Conservation (phyloP, 805 yeast genomes). For the Clavispora asparagi region DNA sequence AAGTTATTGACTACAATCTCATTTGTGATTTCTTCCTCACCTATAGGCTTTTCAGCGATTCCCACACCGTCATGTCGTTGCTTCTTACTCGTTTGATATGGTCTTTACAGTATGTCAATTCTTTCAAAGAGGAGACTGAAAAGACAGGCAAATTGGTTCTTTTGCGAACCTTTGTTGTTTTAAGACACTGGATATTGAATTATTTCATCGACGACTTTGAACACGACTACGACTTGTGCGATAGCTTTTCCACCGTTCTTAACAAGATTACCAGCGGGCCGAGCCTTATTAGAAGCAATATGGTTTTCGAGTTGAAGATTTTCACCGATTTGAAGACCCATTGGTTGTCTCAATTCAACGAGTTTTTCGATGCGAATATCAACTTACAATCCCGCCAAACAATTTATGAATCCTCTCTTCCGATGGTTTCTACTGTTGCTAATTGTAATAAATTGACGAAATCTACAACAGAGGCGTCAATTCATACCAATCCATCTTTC, state of each 20-base stretch:
- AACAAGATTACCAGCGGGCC: conserved; percentile 35
- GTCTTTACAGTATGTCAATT: conserved; percentile 50
- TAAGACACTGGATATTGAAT: conserved; percentile 87
- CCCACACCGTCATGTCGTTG: conserved; percentile 54
- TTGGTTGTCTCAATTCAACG: conserved; percentile 30
- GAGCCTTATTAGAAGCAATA: conserved; percentile 20
- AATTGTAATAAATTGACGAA: conserved; percentile 21
- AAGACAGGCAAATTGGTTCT: conserved; percentile 60
- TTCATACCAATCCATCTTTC: conserved; percentile 41
- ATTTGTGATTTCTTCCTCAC: conserved; percentile 85
- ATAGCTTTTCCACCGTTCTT: conserved; percentile 43
- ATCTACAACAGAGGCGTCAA: conserved; percentile 31
- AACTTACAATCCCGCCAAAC: conserved; percentile 15
- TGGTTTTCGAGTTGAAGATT: conserved; percentile 34
- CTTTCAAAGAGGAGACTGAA: conserved; percentile 18
- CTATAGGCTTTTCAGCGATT: conserved; percentile 62
- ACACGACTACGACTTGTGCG: conserved; percentile 27
- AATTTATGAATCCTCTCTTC: conserved; percentile 21
- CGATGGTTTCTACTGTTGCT: conserved; percentile 21
- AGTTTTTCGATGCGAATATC: conserved; percentile 26
- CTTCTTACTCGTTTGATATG: conserved; percentile 65
- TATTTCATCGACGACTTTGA: conserved; percentile 78
- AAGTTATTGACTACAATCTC: conserved; percentile 67
- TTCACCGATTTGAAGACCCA: conserved; percentile 36
- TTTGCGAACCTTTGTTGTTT: conserved; percentile 76